phyloP scores from a whole-genome alignment of 495 filamentous ascomycete genomes.

The Podospora comata region DNA sequence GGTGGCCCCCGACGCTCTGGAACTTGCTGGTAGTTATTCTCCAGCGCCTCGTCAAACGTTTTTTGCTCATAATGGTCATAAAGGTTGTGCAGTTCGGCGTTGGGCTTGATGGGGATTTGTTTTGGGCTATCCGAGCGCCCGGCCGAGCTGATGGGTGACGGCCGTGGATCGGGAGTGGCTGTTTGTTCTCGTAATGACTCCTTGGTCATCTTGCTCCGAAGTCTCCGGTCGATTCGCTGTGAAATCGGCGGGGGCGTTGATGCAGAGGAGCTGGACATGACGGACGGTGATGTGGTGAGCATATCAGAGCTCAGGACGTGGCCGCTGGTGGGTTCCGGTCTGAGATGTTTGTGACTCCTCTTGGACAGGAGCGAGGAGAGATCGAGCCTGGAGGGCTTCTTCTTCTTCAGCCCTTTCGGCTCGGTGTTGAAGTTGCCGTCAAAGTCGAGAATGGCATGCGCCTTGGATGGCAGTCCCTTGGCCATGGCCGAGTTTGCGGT shows the following conservation, averaged over 20 bases:
- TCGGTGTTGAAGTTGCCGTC: slow-evolving; percentile 26
- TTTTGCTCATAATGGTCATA: slow-evolving; percentile 55
- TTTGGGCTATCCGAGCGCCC: neutral
- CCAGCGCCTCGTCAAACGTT: slow-evolving; percentile 42
- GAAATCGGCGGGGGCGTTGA: slow-evolving; percentile 28
- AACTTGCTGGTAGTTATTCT: slow-evolving; percentile 25
- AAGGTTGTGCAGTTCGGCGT: slow-evolving; percentile 38
- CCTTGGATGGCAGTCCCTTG: slow-evolving; percentile 49
- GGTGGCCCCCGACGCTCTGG: slow-evolving; percentile 12
- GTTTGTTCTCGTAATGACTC: slow-evolving; percentile 32
- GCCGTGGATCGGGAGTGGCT: slow-evolving; percentile 10
- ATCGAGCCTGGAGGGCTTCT: slow-evolving; percentile 51
- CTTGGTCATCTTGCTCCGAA: slow-evolving; percentile 32
- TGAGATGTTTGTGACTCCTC: slow-evolving; percentile 21
- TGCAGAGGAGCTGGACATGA: slow-evolving; percentile 36
- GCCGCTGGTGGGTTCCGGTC: slow-evolving; percentile 17
- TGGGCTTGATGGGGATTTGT: slow-evolving; percentile 28
- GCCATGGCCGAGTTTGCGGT: slow-evolving; percentile 54
- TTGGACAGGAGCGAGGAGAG: slow-evolving; percentile 37
- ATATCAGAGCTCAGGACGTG: slow-evolving; percentile 31
- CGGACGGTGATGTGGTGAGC: slow-evolving; percentile 40
- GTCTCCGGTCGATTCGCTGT: slow-evolving; percentile 26
- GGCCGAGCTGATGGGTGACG: neutral
- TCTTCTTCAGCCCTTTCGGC: slow-evolving; percentile 33
- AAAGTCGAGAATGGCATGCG: slow-evolving; percentile 41